phyloP scores from a whole-genome alignment of 345 rosid species.

The Clausena lansium region DNA sequence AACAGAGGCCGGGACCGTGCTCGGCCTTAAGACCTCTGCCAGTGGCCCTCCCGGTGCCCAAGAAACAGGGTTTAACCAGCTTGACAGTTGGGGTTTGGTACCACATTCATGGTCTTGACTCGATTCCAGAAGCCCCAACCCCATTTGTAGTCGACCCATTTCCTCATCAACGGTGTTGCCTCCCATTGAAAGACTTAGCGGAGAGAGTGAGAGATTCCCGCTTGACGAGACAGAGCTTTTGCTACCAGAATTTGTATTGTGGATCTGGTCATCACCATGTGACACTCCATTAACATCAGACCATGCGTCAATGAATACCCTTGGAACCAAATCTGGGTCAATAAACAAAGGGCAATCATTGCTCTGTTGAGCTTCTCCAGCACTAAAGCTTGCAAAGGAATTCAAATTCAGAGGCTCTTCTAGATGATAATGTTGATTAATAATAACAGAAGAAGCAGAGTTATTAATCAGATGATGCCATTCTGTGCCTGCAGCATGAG shows the following conservation, averaged over 20 bases:
- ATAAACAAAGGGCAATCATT: slow-evolving; percentile 15
- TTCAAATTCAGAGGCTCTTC: slow-evolving; percentile 28
- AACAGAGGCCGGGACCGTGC: slow-evolving; percentile 11
- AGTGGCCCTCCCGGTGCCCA: slow-evolving; percentile 71
- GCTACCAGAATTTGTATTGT: slow-evolving; percentile 19
- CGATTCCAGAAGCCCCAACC: slow-evolving; percentile 31
- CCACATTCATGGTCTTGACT: slow-evolving; percentile 28
- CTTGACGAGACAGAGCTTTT: slow-evolving; percentile 35
- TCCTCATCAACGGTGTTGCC: slow-evolving; percentile 36
- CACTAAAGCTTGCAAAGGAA: slow-evolving; percentile 17
- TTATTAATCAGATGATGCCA: slow-evolving; percentile 27
- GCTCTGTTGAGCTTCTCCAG: slow-evolving; percentile 17
- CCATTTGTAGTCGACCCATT: slow-evolving; percentile 38
- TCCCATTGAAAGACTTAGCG: slow-evolving; percentile 57
- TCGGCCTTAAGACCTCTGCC: slow-evolving; percentile 62
- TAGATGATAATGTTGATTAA: slow-evolving; percentile 3
- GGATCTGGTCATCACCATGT: slow-evolving; percentile 8
- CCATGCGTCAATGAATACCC: slow-evolving; percentile 62
- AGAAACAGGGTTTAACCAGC: slow-evolving; percentile 40
- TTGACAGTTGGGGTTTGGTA: slow-evolving; percentile 26
- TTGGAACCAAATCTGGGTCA: slow-evolving; percentile 28
- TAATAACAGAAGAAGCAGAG: too few species aligned
- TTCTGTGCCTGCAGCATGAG: slow-evolving; percentile 18
- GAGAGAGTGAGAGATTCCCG: slow-evolving; percentile 39
- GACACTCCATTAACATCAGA: slow-evolving; percentile 30